These are phyloP conservation scores for Cladosporium velox DNA, from an alignment of 2,329 filamentous ascomycete genomes.

Conservation along the genomic window DNA sequence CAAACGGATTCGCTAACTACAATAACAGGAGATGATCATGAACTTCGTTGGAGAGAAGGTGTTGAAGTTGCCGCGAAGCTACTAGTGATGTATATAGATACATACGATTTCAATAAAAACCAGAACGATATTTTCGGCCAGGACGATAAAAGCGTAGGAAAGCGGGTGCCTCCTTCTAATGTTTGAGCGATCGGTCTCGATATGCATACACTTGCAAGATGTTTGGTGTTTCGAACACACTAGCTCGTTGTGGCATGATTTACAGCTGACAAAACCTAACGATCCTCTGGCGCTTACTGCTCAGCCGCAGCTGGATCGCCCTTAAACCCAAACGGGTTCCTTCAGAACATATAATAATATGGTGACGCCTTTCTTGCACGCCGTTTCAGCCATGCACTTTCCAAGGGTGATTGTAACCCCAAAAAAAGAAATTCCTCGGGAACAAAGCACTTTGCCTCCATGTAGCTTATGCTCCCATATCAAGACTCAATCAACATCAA, in stretches of 20 bases:
- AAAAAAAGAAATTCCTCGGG: too few species aligned
- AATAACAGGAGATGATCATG: conserved; percentile 68
- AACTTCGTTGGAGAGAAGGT: conserved; percentile 72
- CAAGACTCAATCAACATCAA: background rate
- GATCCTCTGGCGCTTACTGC: background rate
- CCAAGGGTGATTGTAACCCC: background rate
- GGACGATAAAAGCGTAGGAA: background rate
- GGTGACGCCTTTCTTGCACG: background rate
- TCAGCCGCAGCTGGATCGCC: background rate
- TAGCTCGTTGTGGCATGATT: background rate
- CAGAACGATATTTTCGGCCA: background rate
- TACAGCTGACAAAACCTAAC: background rate
- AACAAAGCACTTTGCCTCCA: background rate
- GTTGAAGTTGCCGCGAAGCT: conserved; percentile 67
- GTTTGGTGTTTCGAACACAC: background rate
- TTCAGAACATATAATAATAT: background rate
- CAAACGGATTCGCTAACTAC: conserved; percentile 9
- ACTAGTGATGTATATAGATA: conserved; percentile 43
- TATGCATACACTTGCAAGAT: background rate
- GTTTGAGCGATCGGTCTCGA: background rate
- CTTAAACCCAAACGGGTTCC: background rate
- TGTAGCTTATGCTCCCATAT: background rate
- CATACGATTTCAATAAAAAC: background rate
- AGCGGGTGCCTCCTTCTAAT: background rate
- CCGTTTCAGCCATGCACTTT: background rate